Percentiles rank a stretch among this genome's conserved stretches.
Conservation (phyloP, 345 rosid genomes). For the Geranium brycei region DNA sequence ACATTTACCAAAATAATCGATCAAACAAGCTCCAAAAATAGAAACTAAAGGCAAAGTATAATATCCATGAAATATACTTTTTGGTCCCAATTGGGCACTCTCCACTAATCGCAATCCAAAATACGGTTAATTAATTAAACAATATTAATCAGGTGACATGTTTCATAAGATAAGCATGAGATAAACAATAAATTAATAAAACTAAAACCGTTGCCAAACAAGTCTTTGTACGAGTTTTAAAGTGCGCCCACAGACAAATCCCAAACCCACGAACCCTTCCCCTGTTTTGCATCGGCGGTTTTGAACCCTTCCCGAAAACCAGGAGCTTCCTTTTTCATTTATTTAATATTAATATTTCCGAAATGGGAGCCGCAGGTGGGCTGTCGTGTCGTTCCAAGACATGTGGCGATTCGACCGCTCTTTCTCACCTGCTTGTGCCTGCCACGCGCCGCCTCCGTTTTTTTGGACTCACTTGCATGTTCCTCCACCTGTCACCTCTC, state of each 20-base stretch:
- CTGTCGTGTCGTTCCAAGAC: slow-evolving; percentile 10
- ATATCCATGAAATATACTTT: no score
- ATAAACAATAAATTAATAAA: neutral
- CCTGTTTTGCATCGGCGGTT: neutral
- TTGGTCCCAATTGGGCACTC: no score
- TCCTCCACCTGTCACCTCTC: neutral
- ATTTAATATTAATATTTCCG: neutral
- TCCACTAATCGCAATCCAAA: no score
- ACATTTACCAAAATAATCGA: no score
- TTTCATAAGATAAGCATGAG: slow-evolving; percentile 17
- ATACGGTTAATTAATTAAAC: no score
- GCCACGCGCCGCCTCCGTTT: slow-evolving; percentile 40
- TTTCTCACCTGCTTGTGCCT: slow-evolving; percentile 32
- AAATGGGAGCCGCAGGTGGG: slow-evolving; percentile 17
- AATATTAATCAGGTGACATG: neutral
- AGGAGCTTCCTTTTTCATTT: slow-evolving; percentile 27
- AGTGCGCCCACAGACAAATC: slow-evolving; percentile 36
- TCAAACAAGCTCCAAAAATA: no score
- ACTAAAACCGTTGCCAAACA: slow-evolving; percentile 31
- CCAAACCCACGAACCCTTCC: slow-evolving; percentile 12
- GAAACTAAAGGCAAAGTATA: no score
- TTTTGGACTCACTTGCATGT: slow-evolving; percentile 41
- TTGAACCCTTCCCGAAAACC: slow-evolving; percentile 46
- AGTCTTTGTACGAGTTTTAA: neutral
- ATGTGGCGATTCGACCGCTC: slow-evolving; percentile 93